phyloP scores from a whole-genome alignment of 768 basidiomycete species.

The Polyporus arcularius region DNA sequence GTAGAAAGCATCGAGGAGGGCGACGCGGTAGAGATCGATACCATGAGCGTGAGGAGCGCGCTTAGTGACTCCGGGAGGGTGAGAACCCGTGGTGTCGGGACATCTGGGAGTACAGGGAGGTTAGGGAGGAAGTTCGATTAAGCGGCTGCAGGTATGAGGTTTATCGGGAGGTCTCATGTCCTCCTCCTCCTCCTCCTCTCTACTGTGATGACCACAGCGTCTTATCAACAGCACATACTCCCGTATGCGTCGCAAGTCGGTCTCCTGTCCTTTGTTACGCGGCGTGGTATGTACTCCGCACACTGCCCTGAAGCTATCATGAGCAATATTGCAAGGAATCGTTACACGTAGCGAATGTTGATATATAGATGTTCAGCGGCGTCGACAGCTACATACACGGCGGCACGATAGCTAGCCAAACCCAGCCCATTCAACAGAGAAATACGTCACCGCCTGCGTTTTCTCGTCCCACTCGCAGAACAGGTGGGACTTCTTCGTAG shows the following conservation, averaged over 20 bases:
- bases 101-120: not conserved
- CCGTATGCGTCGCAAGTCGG: too few relatives aligned
- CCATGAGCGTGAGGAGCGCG: not conserved
- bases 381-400: too few relatives aligned
- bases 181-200: too few relatives aligned
- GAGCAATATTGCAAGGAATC: too few relatives aligned
- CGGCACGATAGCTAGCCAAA: conserved; percentile 55
- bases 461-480: conserved; percentile 86
- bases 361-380: too few relatives aligned
- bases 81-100: not conserved
- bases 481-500: conserved; percentile 94
- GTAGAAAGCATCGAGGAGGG: conserved; percentile 68
- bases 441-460: conserved; percentile 64
- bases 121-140: conserved; percentile 16
- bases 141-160: not conserved
- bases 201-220: too few relatives aligned
- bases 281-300: too few relatives aligned
- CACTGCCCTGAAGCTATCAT: too few relatives aligned
- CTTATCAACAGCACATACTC: too few relatives aligned
- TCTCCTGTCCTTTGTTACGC: too few relatives aligned
- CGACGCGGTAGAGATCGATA: conserved; percentile 33
- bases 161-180: too few relatives aligned
- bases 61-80: conserved; percentile 8
- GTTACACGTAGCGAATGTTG: too few relatives aligned
- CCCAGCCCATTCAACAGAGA: conserved; percentile 89